phyloP scores from a whole-genome alignment of 2,329 filamentous ascomycete species.

The Hortaea werneckii region DNA sequence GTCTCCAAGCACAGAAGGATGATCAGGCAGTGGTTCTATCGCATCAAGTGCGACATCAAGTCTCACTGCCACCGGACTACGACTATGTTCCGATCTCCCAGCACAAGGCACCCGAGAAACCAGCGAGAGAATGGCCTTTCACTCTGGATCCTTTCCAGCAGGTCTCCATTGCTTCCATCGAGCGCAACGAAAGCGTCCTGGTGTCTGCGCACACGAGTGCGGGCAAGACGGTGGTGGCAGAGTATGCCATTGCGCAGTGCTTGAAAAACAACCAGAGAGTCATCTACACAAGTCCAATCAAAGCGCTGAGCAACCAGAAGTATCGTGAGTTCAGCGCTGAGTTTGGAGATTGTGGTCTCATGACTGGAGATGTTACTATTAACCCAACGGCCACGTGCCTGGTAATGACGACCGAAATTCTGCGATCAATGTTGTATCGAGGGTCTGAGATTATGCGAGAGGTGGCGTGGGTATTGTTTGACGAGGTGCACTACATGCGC shows the following conservation, averaged over 20 bases:
- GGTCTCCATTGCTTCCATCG: constrained; percentile 85
- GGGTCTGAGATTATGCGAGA: constrained; percentile 99
- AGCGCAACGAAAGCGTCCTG: constrained; percentile 89
- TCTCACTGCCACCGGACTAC: constrained; percentile 75
- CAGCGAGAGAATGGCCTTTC: constrained; percentile 77
- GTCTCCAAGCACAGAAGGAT: constrained; percentile 53
- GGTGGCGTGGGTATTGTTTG: constrained; percentile 96
- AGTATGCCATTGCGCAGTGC: constrained; percentile 96
- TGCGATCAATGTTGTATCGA: constrained; percentile 95
- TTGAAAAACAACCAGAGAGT: constrained; percentile 95
- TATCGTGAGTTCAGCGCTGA: constrained; percentile 92
- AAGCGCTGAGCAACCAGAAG: constrained; percentile 96
- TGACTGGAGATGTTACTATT: constrained; percentile 99
- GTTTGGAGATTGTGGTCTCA: constrained; percentile 92
- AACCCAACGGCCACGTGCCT: constrained; percentile 96
- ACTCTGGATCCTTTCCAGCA: constrained; percentile 96
- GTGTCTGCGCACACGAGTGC: constrained; percentile 96
- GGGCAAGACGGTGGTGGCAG: constrained; percentile 95
- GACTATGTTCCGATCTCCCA: constrained; percentile 78
- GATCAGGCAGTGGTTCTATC: constrained; percentile 67
- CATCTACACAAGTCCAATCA: constrained; percentile 99
- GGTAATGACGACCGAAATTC: constrained; percentile 99
- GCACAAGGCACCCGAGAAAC: constrained; percentile 80
- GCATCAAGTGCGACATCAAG: constrained; percentile 98
- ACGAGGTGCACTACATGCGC: constrained; percentile 97